Evolutionary conservation across 495 filamentous ascomycete species (phyloP), one percentile per base, ranked within the genome.

Genomic region (Penicillium atrosanguineum): DNA sequence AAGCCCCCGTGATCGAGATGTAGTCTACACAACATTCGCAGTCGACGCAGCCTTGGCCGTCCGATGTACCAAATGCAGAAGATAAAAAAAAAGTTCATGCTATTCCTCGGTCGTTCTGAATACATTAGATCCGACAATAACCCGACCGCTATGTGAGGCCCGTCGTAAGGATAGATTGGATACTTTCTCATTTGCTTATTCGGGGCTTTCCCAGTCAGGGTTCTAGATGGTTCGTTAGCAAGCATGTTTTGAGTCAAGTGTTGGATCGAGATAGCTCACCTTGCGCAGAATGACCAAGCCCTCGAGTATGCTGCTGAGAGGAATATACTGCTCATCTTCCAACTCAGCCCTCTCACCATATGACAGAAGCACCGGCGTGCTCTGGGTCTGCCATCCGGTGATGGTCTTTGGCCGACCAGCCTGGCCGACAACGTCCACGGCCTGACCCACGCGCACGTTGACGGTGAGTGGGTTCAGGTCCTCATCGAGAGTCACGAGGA

Each of bases 331-430:
- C 76, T 99, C 94, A 65, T 97, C 95, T 70, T 99, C 94, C 45
- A 99, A 71, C 77, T 99, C 94, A 39, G 94, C 94, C 62, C 94
- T 79, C 79, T 99, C 94, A 14, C 94, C 95, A 69, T 96, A 84
- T 8, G 90, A 84, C 64, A 99, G 76, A 50, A 99, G 76, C 46
- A 99, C 94, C 4, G 94, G 94, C 18, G 94, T 97, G 74, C 89
- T 97, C 75, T 99, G 94, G 54, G 94, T 99, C 75, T 99, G 94
- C 94, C 94, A 99, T 37, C 94, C 94, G 15, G 94, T 99, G 59
- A 99, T 99, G 4, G 95, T 97, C 85, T 97, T 99, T 44, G 94
- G 94, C 57, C 92, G 80, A 53, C 94, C 94, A 1, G 95, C 94
- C 71, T 97, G 94, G 42, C 94, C 94, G 37, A 99, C 94, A 45